Conservation (phyloP, 148 eudicot species). For the Arctostaphylos glauca region DNA sequence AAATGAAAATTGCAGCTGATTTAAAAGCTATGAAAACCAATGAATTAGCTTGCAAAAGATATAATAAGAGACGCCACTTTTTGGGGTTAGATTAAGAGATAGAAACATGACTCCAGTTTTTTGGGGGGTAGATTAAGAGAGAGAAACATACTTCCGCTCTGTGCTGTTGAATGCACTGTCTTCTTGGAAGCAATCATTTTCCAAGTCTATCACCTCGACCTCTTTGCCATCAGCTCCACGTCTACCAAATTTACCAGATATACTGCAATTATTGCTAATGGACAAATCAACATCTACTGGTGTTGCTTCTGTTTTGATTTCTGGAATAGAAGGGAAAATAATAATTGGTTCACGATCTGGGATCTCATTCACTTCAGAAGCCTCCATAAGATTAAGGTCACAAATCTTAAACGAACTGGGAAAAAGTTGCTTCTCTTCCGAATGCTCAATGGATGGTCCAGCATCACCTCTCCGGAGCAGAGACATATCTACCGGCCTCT, state of each 20-base stretch:
- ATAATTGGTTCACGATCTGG: slow-evolving; percentile 38
- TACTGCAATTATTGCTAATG: slow-evolving; percentile 48
- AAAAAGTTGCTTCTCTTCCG: slow-evolving; percentile 77
- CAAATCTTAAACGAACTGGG: slow-evolving; percentile 78
- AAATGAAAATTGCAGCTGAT: background rate
- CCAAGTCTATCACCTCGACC: slow-evolving; percentile 90
- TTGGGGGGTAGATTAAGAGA: background rate
- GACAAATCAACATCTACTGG: slow-evolving; percentile 65
- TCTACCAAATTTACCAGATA: slow-evolving; percentile 37
- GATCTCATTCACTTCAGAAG: slow-evolving; percentile 56
- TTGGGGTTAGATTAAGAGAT: background rate
- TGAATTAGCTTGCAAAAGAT: background rate
- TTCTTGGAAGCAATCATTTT: slow-evolving; percentile 54
- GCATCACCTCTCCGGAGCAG: slow-evolving; percentile 31
- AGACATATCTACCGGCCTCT: slow-evolving; percentile 35
- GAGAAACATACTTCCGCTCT: slow-evolving; percentile 49
- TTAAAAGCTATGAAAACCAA: background rate
- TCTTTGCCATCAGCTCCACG: slow-evolving; percentile 52
- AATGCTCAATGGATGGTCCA: slow-evolving; percentile 36
- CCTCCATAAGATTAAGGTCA: slow-evolving; percentile 82
- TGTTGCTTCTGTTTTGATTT: slow-evolving; percentile 33
- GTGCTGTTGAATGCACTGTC: slow-evolving; percentile 41
- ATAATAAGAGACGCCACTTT: background rate
- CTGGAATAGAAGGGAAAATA: slow-evolving; percentile 45
- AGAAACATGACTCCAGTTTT: slow-evolving; percentile 25